These are phyloP conservation scores for Naganishia vaughanmartiniae DNA, from an alignment of 768 basidiomycete species.

Conservation along the genomic window DNA sequence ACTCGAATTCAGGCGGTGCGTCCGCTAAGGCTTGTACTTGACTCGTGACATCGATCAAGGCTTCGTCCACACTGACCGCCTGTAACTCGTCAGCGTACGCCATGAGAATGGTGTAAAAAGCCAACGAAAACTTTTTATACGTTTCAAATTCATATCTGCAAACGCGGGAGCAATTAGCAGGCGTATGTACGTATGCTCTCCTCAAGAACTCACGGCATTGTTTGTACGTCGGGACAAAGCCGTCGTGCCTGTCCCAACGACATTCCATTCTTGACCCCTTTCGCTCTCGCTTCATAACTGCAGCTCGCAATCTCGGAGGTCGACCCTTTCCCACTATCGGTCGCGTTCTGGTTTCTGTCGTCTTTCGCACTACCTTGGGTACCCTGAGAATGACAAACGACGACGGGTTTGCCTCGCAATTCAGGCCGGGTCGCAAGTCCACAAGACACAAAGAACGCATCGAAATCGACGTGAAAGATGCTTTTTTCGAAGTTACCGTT, in stretches of 20 bases:
- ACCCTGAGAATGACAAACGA: slow-evolving; percentile 88
- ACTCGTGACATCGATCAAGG: slow-evolving; percentile 79
- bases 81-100: slow-evolving; percentile 83
- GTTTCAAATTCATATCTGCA: slow-evolving; percentile 83
- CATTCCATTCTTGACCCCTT: slow-evolving; percentile 92
- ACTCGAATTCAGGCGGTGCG: slow-evolving; percentile 36
- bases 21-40: slow-evolving; percentile 36
- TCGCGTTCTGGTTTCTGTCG: slow-evolving; percentile 15
- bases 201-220: slow-evolving; percentile 55
- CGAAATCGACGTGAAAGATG: slow-evolving; percentile 64
- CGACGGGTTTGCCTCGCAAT: slow-evolving; percentile 79
- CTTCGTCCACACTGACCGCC: slow-evolving; percentile 95
- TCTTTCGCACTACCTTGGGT: slow-evolving; percentile 58
- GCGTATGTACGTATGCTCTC: too few relatives aligned
- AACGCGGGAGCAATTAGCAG: neutral
- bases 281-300: slow-evolving; percentile 85
- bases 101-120: slow-evolving; percentile 92
- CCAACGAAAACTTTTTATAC: slow-evolving; percentile 76
- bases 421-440: slow-evolving; percentile 76
- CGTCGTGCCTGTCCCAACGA: slow-evolving; percentile 55
- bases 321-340: slow-evolving; percentile 49
- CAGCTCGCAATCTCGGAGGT: slow-evolving; percentile 85
- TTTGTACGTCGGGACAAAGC: slow-evolving; percentile 44
- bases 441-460: slow-evolving; percentile 95
- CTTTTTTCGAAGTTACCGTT: slow-evolving; percentile 52